A percentile compares a stretch with the other conserved stretches of the same genome.
Conservation (phyloP, 768 basidiomycete species). For the Plicaturopsis crispa region DNA sequence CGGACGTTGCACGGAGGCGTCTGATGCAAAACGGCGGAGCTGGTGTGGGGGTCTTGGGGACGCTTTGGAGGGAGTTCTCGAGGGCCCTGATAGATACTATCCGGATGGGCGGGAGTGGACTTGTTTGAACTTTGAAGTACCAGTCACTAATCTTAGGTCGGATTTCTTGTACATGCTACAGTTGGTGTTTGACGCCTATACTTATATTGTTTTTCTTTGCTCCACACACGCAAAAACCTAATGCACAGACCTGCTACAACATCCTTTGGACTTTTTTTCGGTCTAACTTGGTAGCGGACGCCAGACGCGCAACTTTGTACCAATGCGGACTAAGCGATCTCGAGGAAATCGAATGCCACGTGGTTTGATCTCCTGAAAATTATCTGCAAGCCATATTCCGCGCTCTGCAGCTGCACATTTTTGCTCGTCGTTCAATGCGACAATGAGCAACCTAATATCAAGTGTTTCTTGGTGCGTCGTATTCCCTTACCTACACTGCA, state of each 20-base stretch:
- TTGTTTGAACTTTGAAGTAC: slow-evolving; percentile 52
- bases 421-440: not conserved
- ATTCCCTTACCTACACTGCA: not conserved
- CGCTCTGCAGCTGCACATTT: too few species aligned
- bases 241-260: too few species aligned
- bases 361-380: not conserved
- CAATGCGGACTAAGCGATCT: too few species aligned
- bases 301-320: too few species aligned
- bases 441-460: slow-evolving; percentile 73
- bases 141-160: too few species aligned
- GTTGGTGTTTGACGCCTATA: too few species aligned
- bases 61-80: slow-evolving; percentile 43
- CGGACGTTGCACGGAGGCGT: slow-evolving; percentile 50
- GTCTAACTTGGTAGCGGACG: too few species aligned
- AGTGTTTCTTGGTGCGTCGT: slow-evolving; percentile 53
- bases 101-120: slow-evolving; percentile 69
- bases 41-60: slow-evolving; percentile 25
- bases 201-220: too few species aligned
- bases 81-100: slow-evolving; percentile 58
- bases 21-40: slow-evolving; percentile 33
- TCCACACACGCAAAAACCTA: too few species aligned
- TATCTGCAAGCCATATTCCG: not conserved
- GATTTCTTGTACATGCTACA: too few species aligned
- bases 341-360: not conserved
- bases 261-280: too few species aligned